phyloP scores from a whole-genome alignment of 1,139 yeast genomes.

The Blastobotrys petasosporus region DNA sequence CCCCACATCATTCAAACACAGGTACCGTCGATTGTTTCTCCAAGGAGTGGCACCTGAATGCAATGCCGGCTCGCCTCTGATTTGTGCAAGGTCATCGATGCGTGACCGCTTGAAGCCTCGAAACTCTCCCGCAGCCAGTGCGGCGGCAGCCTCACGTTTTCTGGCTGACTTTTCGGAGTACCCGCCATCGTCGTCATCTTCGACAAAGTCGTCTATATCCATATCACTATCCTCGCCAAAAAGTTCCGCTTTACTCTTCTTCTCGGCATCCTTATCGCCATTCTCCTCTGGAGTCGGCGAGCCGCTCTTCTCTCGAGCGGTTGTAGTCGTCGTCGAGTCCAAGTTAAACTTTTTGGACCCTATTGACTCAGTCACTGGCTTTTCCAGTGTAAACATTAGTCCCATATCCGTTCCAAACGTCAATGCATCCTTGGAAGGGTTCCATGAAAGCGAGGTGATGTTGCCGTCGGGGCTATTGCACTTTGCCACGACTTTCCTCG shows the following conservation, averaged over 20 bases:
- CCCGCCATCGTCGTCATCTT: slow-evolving; percentile 53
- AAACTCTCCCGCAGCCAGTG: no score
- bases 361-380: neutral
- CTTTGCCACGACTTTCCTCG: slow-evolving; percentile 6
- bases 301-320: no score
- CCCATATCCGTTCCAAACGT: slow-evolving; percentile 34
- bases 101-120: neutral
- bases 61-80: slow-evolving; percentile 32
- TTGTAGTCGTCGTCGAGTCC: no score
- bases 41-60: slow-evolving; percentile 89
- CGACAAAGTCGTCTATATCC: slow-evolving; percentile 40
- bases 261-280: slow-evolving; percentile 14
- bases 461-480: neutral
- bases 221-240: slow-evolving; percentile 16
- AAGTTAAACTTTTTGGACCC: neutral
- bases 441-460: slow-evolving; percentile 31
- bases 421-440: slow-evolving; percentile 33
- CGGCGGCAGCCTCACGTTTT: neutral
- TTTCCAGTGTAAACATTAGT: slow-evolving; percentile 26
- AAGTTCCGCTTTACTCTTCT: slow-evolving; percentile 25
- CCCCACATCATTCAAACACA: slow-evolving; percentile 77
- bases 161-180: slow-evolving; percentile 26
- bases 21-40: slow-evolving; percentile 60
- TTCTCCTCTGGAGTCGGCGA: slow-evolving; percentile 1
- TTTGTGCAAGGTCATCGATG: neutral